These are phyloP conservation scores for Diaporthe ampelina DNA, from an alignment of 2,329 filamentous ascomycete genomes.

Conservation along the genomic window DNA sequence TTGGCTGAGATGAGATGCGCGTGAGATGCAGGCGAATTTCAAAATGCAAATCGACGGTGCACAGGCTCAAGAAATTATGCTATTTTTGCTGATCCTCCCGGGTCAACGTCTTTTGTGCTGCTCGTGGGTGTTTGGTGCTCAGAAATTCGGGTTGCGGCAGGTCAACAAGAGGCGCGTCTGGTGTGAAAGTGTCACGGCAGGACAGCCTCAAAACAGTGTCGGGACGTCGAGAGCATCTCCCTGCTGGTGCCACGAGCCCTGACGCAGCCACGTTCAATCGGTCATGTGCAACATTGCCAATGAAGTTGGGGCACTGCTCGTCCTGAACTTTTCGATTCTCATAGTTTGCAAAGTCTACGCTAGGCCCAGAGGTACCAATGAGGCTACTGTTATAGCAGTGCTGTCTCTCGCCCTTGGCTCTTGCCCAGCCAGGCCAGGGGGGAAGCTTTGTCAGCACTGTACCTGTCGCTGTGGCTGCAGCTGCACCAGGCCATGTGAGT, in stretches of 20 bases:
- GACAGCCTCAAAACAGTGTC: not conserved
- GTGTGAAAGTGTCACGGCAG: not conserved
- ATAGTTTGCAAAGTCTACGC: not conserved
- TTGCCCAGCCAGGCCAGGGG: not conserved
- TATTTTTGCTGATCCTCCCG: fast-evolving
- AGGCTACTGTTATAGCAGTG: not conserved
- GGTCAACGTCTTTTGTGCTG: not conserved
- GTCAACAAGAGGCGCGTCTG: not conserved
- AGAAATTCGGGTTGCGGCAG: too few relatives aligned
- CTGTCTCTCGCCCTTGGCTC: too few relatives aligned
- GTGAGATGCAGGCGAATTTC: not conserved
- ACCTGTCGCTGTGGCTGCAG: not conserved
- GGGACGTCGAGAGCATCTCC: not conserved
- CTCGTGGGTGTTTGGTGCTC: not conserved
- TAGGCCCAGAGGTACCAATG: not conserved
- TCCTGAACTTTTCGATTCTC: too few relatives aligned
- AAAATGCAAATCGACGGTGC: not conserved
- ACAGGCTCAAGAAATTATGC: not conserved
- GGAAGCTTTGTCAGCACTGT: constrained; percentile 12
- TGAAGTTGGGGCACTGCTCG: not conserved
- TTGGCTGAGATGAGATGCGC: not conserved
- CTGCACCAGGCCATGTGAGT: constrained; percentile 29
- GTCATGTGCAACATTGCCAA: not conserved
- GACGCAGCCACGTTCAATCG: not conserved
- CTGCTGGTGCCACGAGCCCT: not conserved